Evolutionary conservation across 2,329 filamentous ascomycete species (phyloP).

Genomic region (Mycosphaerella sp.): DNA sequence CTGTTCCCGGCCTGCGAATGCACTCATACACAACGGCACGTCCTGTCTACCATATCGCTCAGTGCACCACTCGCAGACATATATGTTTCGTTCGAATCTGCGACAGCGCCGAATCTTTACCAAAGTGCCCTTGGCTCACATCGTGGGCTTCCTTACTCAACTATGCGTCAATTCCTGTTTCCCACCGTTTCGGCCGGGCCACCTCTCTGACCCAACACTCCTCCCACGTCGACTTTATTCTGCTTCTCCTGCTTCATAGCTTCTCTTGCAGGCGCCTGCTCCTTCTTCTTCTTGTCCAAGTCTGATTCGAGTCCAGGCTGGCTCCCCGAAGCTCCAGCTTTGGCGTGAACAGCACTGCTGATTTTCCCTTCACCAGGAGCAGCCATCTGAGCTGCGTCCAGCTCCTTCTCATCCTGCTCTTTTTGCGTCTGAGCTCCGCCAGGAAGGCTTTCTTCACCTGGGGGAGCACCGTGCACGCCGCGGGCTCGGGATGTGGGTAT

Average conservation of each 20-base stretch:
- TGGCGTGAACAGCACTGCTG: constrained; percentile 36
- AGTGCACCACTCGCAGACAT: too few relatives aligned
- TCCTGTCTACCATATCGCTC: too few relatives aligned
- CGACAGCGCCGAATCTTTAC: too few relatives aligned
- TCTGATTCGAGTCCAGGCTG: constrained; percentile 41
- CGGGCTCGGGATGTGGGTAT: constrained; percentile 35
- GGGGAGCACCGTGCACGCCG: constrained; percentile 40
- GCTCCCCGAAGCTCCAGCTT: constrained; percentile 33
- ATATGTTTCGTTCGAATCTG: too few relatives aligned
- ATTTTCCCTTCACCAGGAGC: constrained; percentile 44
- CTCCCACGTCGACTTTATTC: constrained; percentile 36
- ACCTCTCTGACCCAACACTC: constrained; percentile 42
- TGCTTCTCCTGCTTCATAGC: constrained; percentile 37
- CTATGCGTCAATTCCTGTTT: constrained; percentile 25
- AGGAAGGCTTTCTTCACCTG: constrained; percentile 41
- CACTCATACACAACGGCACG: too few relatives aligned
- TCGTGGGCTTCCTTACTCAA: background rate
- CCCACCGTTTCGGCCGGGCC: constrained; percentile 39
- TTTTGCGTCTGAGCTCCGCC: constrained; percentile 29
- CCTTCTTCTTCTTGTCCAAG: constrained; percentile 46
- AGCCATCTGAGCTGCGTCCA: constrained; percentile 45
- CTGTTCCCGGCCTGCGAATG: too few relatives aligned
- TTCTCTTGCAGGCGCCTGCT: constrained; percentile 41
- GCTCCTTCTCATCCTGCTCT: constrained; percentile 42
- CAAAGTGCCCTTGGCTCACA: too few relatives aligned